These are phyloP conservation scores for Teunomyces lycoperdinae DNA, from an alignment of 805 yeast genomes.

Conservation along the genomic window DNA sequence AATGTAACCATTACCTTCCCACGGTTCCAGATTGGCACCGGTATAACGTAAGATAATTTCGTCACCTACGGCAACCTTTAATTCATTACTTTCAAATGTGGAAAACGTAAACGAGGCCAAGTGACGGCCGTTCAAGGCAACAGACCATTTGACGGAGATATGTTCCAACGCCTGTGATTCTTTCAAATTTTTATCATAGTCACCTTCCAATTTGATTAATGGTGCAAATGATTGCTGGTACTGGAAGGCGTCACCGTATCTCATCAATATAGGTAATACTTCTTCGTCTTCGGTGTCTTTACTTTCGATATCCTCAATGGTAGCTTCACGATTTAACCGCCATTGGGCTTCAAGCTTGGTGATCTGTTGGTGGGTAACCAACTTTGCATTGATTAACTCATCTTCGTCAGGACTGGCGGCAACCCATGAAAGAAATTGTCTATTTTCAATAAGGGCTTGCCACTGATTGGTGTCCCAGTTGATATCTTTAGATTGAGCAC, in stretches of 20 bases:
- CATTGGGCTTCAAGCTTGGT: conserved; percentile 75
- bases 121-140: conserved; percentile 61
- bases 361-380: conserved; percentile 64
- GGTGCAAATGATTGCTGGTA: conserved; percentile 87
- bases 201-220: conserved; percentile 76
- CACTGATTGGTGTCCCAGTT: conserved; percentile 88
- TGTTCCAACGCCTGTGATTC: conserved; percentile 78
- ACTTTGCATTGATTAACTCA: conserved; percentile 51
- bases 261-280: conserved; percentile 66
- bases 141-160: conserved; percentile 70
- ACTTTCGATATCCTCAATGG: conserved; percentile 61
- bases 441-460: conserved; percentile 81
- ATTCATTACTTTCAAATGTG: conserved; percentile 59
- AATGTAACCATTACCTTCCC: conserved; percentile 75
- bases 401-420: conserved; percentile 68
- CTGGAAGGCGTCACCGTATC: conserved; percentile 79
- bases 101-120: conserved; percentile 68
- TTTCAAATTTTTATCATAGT: conserved; percentile 67
- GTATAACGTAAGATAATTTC: conserved; percentile 66
- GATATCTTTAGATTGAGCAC: conserved; percentile 70
- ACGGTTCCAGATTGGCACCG: conserved; percentile 55
- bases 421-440: conserved; percentile 79
- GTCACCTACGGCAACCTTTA: conserved; percentile 82
- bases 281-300: conserved; percentile 52
- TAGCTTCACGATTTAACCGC: conserved; percentile 70